Conservation (phyloP, 192 early-diverging fungal species). For the Neocallimastix lanati region DNA sequence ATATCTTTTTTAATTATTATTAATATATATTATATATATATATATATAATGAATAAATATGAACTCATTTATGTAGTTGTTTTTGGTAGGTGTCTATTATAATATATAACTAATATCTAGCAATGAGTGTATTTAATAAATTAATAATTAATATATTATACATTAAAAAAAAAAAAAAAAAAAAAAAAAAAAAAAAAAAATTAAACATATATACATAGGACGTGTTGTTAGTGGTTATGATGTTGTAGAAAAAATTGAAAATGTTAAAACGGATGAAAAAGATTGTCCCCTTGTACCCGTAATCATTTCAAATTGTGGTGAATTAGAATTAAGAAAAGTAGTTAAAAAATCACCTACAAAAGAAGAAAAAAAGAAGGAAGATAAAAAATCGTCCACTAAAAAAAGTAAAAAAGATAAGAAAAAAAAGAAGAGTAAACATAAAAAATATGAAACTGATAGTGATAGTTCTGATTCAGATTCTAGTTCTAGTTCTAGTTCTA, state of each 20-base stretch:
- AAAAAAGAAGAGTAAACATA: background rate
- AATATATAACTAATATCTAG: too few relatives aligned
- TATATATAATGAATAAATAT: constrained; percentile 23
- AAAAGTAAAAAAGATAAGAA: background rate
- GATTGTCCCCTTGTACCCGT: constrained; percentile 57
- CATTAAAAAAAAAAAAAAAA: too few relatives aligned
- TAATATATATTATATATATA: constrained; percentile 3
- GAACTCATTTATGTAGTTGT: constrained; percentile 59
- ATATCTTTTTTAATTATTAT: constrained; percentile 18
- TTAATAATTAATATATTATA: too few relatives aligned
- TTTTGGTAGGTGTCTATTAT: too few relatives aligned
- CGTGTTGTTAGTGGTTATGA: constrained; percentile 57
- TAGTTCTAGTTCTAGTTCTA: background rate
- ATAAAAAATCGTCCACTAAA: background rate
- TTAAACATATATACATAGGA: constrained; percentile 10
- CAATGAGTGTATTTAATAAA: too few relatives aligned
- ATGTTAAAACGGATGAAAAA: constrained; percentile 54
- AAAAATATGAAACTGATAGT: background rate
- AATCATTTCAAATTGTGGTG: constrained; percentile 71
- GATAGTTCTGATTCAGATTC: background rate
- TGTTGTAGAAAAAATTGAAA: constrained; percentile 59
- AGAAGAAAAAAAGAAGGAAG: background rate
- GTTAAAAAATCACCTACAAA: background rate
- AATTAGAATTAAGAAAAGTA: constrained; percentile 38
- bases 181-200: too few relatives aligned